These are phyloP conservation scores for maize (Zea mays) DNA, from an alignment of 176 grass and related monocot species.

Conservation along the genomic window Zm-B73-REFERENCE-NAM-5.0 NC_050103.1:175426001-175426500, in stretches of 20 bases:
- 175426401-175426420: slow-evolving; percentile 36
- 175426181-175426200: not conserved
- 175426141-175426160: not conserved
- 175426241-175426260: not conserved
- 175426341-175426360: not conserved
- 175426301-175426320: not conserved
- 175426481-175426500: not conserved
- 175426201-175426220: slow-evolving; percentile 37
- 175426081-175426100: too few relatives aligned
- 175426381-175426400: not conserved
- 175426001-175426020: slow-evolving; percentile 44
- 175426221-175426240: too few relatives aligned
- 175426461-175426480: too few relatives aligned
- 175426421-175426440: slow-evolving; percentile 1
- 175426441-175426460: not conserved
- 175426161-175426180: not conserved
- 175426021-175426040: not conserved
- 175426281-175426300: not conserved
- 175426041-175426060: not conserved
- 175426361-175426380: not conserved
- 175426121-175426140: slow-evolving; percentile 16
- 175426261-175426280: slow-evolving; percentile 36
- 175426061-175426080: too few relatives aligned
- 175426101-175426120: slow-evolving; percentile 12
- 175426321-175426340: slow-evolving; percentile 46